phyloP scores from a whole-genome alignment of 179 eudicot genomes.

The Beta corolliflora region DNA sequence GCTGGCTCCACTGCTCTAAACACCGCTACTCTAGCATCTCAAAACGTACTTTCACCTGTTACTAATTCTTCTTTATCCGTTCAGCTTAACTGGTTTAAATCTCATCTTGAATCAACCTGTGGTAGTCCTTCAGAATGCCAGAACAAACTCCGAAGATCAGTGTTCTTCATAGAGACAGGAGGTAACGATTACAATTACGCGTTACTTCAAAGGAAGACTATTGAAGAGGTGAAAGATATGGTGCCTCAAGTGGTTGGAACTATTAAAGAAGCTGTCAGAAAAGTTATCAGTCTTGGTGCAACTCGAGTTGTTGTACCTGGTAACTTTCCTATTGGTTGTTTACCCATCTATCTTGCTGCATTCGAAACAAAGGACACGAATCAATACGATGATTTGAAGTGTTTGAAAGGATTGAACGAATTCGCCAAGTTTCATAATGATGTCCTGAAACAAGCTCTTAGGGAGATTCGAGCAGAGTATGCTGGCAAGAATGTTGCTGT shows the following conservation, averaged over 20 bases:
- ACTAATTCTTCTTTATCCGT: constrained; percentile 17
- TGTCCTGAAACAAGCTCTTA: constrained; percentile 7
- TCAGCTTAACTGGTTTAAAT: constrained; percentile 24
- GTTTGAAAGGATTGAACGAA: constrained; percentile 17
- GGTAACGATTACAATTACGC: constrained; percentile 25
- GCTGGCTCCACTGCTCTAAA: constrained; percentile 22
- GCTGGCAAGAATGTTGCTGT: constrained; percentile 8
- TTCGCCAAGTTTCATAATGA: constrained; percentile 23
- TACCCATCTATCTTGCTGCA: constrained; percentile 21
- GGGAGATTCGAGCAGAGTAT: constrained; percentile 12
- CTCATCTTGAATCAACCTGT: constrained; percentile 13
- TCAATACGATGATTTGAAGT: constrained; percentile 12
- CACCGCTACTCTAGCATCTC: neutral
- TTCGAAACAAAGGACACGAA: constrained; percentile 8
- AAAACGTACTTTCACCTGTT: neutral
- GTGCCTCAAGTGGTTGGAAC: constrained; percentile 15
- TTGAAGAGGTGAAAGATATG: constrained; percentile 10
- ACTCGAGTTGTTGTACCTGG: constrained; percentile 12
- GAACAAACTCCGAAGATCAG: neutral
- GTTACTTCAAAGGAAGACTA: constrained; percentile 16
- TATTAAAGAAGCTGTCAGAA: constrained; percentile 15
- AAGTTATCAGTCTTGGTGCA: constrained; percentile 23
- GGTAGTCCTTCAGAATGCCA: neutral
- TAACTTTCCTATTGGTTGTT: constrained; percentile 27
- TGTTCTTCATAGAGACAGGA: constrained; percentile 15